Evolutionary conservation across 495 filamentous ascomycete species (phyloP).

Genomic region (Xylaria telfairii): DNA sequence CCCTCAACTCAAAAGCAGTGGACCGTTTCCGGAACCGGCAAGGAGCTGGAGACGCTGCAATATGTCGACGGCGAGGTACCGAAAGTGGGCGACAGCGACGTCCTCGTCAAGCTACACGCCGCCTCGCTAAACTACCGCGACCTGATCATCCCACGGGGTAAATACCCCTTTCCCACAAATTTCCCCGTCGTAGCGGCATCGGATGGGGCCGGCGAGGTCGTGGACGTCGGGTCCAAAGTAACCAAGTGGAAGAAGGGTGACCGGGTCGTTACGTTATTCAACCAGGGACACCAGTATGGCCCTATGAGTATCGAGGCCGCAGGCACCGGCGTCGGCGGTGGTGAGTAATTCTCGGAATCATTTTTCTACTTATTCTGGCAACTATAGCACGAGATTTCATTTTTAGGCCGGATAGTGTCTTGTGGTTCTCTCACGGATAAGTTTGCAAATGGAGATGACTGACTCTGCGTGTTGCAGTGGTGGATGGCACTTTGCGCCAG

Average conservation of each 20-base stretch:
- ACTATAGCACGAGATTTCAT: no score
- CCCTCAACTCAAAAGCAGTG: conserved; percentile 69
- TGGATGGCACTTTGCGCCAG: conserved; percentile 75
- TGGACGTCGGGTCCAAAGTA: conserved; percentile 71
- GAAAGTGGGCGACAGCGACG: conserved; percentile 69
- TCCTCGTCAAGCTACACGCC: conserved; percentile 76
- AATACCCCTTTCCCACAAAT: conserved; percentile 68
- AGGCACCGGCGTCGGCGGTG: conserved; percentile 71
- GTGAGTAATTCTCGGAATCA: no score
- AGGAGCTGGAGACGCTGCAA: conserved; percentile 67
- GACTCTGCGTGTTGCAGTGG: no score
- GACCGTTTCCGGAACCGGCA: conserved; percentile 60
- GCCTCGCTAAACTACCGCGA: conserved; percentile 87
- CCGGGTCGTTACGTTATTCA: conserved; percentile 78
- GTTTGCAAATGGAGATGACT: no score
- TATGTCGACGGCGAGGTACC: conserved; percentile 62
- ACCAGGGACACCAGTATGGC: conserved; percentile 74
- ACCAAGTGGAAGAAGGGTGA: conserved; percentile 72
- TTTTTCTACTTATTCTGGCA: no score
- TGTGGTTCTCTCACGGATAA: no score
- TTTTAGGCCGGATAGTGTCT: no score
- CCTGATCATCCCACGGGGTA: conserved; percentile 74
- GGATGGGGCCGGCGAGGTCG: conserved; percentile 79
- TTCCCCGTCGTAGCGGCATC: conserved; percentile 70
- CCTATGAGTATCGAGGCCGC: conserved; percentile 50